Evolutionary conservation across 2,329 filamentous ascomycete genomes (phyloP), one percentile per base, ranked within the genome.

Genomic region (Fusarium denticulatum): DNA sequence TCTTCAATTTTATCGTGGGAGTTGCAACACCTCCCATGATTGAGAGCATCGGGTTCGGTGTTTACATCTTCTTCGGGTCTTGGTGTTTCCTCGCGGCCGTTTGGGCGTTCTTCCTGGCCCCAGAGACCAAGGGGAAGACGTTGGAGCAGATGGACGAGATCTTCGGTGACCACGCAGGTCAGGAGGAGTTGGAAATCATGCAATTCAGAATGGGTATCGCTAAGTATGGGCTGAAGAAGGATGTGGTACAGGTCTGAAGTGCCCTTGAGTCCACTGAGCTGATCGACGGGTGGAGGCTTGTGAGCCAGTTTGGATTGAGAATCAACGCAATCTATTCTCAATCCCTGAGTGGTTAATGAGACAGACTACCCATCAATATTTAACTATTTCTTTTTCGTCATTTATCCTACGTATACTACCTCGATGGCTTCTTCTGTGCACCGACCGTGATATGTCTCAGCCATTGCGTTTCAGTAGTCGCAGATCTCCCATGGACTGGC

Each of bases 1-100:
- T 84, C 11, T 76, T 74, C 9, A 81, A 80, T 66, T 82, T 80
- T 61, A 85, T 78, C 36, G 73, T 79, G 52, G 87, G 88, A 13
- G 83, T 89, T 26, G 85, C 88, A 22, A 88, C 87, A 0, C 88
- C 88, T 0, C 85, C 86, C 3, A 83, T 90, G 47, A 82, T 90
- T 11, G 80, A 87, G 60, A 84, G 86, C 45, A 88, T 86, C 1
- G 81, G 81, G 5, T 86, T 80, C 67, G 83, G 84, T 4, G 83
- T 84, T 0, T 89, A 89, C 64, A 80, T 88, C 14, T 89, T 90
- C 80, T 89, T 89, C 57, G 87, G 86, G 0, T 77, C 83, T 12
- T 88, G 88, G 72, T 88, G 86, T 66, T 72, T 85, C 1, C 76
- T 88, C 3, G 83, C 85, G 2, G 80, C 83, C 7, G 62, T 86